Conservation (phyloP, 495 filamentous ascomycete genomes). For the Aspergillus incahuasiensis region DNA sequence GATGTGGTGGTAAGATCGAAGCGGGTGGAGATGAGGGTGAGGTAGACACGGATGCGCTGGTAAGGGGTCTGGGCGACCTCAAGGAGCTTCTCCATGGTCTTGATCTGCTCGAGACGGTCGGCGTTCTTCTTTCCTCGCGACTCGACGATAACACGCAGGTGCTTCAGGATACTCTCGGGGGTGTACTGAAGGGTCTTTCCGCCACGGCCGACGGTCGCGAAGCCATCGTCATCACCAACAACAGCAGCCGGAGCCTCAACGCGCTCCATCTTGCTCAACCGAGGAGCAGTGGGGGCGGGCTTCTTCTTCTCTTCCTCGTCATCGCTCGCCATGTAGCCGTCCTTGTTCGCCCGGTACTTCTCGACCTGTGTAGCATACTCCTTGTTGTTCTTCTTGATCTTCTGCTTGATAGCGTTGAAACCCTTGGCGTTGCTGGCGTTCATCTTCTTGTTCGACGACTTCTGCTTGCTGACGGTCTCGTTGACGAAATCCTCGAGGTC, state of each 20-base stretch:
- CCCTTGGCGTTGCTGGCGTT: constrained; percentile 92
- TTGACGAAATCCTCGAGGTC: constrained; percentile 95
- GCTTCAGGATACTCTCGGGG: constrained; percentile 96
- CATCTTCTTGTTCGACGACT: constrained; percentile 96
- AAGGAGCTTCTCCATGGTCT: constrained; percentile 91
- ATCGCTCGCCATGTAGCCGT: constrained; percentile 73
- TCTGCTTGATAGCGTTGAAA: constrained; percentile 93
- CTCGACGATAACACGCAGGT: constrained; percentile 87
- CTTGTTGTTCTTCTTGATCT: constrained; percentile 97
- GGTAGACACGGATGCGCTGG: constrained; percentile 87
- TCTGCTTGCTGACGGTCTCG: constrained; percentile 89
- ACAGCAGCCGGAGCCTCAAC: constrained; percentile 40
- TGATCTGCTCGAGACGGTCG: constrained; percentile 89
- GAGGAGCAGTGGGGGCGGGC: constrained; percentile 26
- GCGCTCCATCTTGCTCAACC: constrained; percentile 41
- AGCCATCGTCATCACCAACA: constrained; percentile 76
- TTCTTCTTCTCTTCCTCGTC: constrained; percentile 68
- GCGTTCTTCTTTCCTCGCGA: constrained; percentile 98
- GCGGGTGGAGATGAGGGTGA: constrained; percentile 87
- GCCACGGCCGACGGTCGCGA: constrained; percentile 77
- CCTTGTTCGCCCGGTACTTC: constrained; percentile 76
- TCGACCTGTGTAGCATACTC: constrained; percentile 85
- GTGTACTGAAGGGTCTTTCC: constrained; percentile 86
- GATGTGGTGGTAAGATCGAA: constrained; percentile 86
- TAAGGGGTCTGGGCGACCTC: constrained; percentile 87